Percentiles rank a stretch among this genome's conserved stretches.
Conservation (phyloP, 345 rosid species). For the Populus davidiana region DNA sequence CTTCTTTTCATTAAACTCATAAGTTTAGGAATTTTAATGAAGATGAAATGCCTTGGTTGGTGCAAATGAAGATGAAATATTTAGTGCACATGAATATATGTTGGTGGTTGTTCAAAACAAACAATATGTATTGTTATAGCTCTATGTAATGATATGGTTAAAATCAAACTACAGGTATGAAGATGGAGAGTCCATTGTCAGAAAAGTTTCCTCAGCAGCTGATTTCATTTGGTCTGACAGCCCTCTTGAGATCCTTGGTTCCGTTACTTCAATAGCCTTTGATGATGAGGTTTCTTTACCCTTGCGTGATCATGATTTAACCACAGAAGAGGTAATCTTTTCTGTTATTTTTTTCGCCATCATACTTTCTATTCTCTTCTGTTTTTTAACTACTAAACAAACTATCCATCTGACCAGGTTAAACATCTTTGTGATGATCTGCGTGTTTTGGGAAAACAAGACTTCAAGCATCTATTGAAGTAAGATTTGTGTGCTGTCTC, state of each 20-base stretch:
- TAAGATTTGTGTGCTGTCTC: slow-evolving; percentile 34
- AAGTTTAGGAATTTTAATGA: slow-evolving; percentile 3
- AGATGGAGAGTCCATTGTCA: slow-evolving; percentile 63
- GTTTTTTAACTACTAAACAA: not conserved
- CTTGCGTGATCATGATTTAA: slow-evolving; percentile 58
- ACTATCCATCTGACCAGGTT: slow-evolving; percentile 41
- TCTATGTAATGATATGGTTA: slow-evolving; percentile 1
- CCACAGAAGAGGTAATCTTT: slow-evolving; percentile 71
- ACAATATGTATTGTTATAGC: not conserved
- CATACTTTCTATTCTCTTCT: not conserved
- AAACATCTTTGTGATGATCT: slow-evolving; percentile 87
- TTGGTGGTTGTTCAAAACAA: not conserved
- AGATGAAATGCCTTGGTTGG: too few species aligned
- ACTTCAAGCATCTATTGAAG: slow-evolving; percentile 87
- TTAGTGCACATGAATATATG: not conserved
- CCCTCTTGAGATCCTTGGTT: slow-evolving; percentile 92
- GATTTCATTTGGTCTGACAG: slow-evolving; percentile 81
- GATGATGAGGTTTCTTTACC: slow-evolving; percentile 58
- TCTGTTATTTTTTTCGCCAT: not conserved
- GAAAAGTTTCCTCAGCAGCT: slow-evolving; percentile 69
- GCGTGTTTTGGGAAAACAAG: slow-evolving; percentile 85
- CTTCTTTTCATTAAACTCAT: not conserved
- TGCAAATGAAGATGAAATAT: not conserved
- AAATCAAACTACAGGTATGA: slow-evolving; percentile 53
- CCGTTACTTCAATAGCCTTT: slow-evolving; percentile 68